Percentiles rank a stretch among this genome's conserved stretches.
Evolutionary conservation across 2,329 filamentous ascomycete species (phyloP).

Genomic region (Mycosphaerella arachidis): DNA sequence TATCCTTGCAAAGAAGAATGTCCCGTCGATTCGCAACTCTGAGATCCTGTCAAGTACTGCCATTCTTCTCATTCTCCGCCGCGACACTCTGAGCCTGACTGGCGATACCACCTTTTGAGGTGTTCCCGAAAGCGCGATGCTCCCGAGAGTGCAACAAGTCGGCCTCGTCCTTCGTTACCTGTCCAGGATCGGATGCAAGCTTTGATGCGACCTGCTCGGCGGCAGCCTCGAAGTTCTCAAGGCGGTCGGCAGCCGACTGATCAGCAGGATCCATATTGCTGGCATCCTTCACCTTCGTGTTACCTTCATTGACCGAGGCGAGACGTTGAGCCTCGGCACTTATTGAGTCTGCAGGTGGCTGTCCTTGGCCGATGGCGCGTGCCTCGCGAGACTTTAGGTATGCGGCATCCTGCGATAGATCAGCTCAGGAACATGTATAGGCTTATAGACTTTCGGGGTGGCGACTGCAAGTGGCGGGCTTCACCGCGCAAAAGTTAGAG

Average conservation of each 20-base stretch:
- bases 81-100: conserved; percentile 31
- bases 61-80: conserved; percentile 28
- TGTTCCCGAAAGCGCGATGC: conserved; percentile 30
- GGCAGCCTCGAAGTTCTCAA: conserved; percentile 31
- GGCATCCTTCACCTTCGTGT: conserved; percentile 9
- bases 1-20: too few relatives aligned
- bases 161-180: conserved; percentile 33
- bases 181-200: conserved; percentile 31
- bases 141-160: conserved; percentile 31
- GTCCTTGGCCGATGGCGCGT: conserved; percentile 28
- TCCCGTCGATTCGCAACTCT: too few relatives aligned
- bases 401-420: conserved; percentile 32
- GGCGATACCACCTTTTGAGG: conserved; percentile 32
- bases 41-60: background rate
- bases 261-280: conserved; percentile 21
- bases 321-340: conserved; percentile 39
- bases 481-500: background rate
- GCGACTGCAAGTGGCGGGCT: background rate
- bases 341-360: conserved; percentile 31
- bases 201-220: conserved; percentile 31
- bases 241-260: conserved; percentile 31
- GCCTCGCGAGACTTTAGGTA: conserved; percentile 41
- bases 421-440: background rate
- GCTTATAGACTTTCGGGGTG: background rate
- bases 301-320: conserved; percentile 31